A percentile compares a stretch with the other conserved stretches of the same genome.
These are phyloP conservation scores for Annulohypoxylon moriforme DNA, from an alignment of 495 filamentous ascomycete species.

Conservation along the genomic window DNA sequence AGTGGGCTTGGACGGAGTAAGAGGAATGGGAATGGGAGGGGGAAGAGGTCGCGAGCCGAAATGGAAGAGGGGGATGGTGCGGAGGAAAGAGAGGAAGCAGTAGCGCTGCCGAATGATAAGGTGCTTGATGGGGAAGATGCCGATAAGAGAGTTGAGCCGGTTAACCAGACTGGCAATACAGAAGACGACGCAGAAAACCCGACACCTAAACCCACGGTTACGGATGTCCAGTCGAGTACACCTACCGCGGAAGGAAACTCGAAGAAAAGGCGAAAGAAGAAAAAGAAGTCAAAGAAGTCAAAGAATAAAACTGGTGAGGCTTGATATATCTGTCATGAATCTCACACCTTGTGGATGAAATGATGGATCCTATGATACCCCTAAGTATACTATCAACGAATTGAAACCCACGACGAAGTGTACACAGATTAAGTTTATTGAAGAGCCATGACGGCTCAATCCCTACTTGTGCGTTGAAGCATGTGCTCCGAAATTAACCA, in stretches of 20 bases:
- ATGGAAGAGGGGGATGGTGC: slow-evolving; percentile 12
- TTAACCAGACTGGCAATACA: not conserved
- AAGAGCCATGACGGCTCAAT: slow-evolving; percentile 16
- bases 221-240: slow-evolving; percentile 13
- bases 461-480: slow-evolving; percentile 19
- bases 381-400: not conserved
- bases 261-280: slow-evolving; percentile 66
- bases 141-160: not conserved
- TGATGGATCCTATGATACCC: not conserved
- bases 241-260: slow-evolving; percentile 56
- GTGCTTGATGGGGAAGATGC: slow-evolving; percentile 11
- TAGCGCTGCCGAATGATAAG: not conserved
- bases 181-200: slow-evolving; percentile 10
- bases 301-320: slow-evolving; percentile 38
- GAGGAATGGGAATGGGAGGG: slow-evolving; percentile 50
- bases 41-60: slow-evolving; percentile 37
- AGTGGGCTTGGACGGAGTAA: slow-evolving; percentile 63
- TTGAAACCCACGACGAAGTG: slow-evolving; percentile 20
- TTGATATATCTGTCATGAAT: not conserved
- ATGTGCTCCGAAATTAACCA: slow-evolving; percentile 26
- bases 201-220: not conserved
- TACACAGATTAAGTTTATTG: slow-evolving; percentile 28
- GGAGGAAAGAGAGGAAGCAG: slow-evolving; percentile 7
- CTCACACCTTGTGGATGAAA: not conserved
- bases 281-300: slow-evolving; percentile 55